Base-by-base conservation (phyloP, 2,329 filamentous ascomycete genomes). In the Trichoderma sp. region DNA sequence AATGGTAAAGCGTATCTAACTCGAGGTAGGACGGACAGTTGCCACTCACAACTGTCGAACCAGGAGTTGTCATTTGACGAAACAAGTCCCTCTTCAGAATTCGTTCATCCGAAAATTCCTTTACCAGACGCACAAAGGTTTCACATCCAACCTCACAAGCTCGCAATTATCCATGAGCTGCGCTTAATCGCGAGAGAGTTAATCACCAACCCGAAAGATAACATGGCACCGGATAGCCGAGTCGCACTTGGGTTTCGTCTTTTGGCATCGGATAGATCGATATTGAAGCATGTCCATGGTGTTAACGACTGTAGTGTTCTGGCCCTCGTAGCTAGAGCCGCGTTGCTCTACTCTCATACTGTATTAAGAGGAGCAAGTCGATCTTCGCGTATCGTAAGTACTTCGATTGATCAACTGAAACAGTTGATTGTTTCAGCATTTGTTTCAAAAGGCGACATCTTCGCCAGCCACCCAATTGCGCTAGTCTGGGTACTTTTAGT, bases 31-130 rank as follows among this genome's bases (percentile, higher is more conserved):
- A 65, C 62, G 12, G 62, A 65, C 24, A 53, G 62, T n/a, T 65
- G 62, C n/a, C 43, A 65, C 28, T 30, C 62, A 53, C 62, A 65
- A 12, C 12, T 65, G 24, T 65, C 62, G 30, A 65, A 65, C n/a
- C 34, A 24, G 9, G 5, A 15, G n/a, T 47, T 65, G 8, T 53
- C 62, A 26, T 65, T 65, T 26, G 28, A 53, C 43, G 62, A 53
- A 21, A 24, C n/a, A 3, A 32, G n/a, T 6, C 12, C 4, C 11
- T 65, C n/a, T 53, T 34, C 12, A 15, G 28, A 53, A 8, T 8
- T 30, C 18, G 30, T 30, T 34, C 18, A 24, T 1, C 24, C 61
- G 1, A 26, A 51, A 14, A 14, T 11, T 18, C 8, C 9, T 3
- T 26, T 32, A 4, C 43, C 8, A 9, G 43, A 65, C 34, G 14